Evolutionary conservation across 208 protist species (phyloP).

Genomic region (Trypanosomatidae sp.): DNA sequence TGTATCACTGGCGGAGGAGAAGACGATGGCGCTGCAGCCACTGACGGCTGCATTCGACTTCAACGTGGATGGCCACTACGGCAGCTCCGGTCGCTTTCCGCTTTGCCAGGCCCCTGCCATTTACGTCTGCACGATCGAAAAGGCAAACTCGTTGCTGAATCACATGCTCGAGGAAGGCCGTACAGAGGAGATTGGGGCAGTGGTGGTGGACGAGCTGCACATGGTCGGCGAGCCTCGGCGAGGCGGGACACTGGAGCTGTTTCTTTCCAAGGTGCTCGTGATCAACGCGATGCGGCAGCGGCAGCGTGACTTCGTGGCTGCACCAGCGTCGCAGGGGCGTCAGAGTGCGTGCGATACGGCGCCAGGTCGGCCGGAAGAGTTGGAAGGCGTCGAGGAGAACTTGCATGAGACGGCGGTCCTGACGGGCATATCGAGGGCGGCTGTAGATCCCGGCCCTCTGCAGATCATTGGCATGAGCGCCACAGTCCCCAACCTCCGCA

Average conservation of each 20-base stretch:
- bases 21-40: slow-evolving; percentile 63
- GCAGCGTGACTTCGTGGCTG: slow-evolving; percentile 1
- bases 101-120: slow-evolving; percentile 43
- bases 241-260: slow-evolving; percentile 85
- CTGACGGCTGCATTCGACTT: slow-evolving; percentile 70
- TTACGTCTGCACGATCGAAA: slow-evolving; percentile 94
- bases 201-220: slow-evolving; percentile 96
- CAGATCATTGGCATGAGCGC: slow-evolving; percentile 95
- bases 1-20: slow-evolving; percentile 92
- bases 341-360: not conserved
- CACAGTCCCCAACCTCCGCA: slow-evolving; percentile 88
- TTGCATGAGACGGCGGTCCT: not conserved
- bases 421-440: not conserved
- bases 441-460: slow-evolving; percentile 20
- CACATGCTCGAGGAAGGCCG: slow-evolving; percentile 71
- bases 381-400: not conserved
- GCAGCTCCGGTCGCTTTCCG: slow-evolving; percentile 66
- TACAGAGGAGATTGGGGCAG: slow-evolving; percentile 59
- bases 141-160: slow-evolving; percentile 92
- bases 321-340: not conserved
- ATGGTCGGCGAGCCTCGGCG: slow-evolving; percentile 90
- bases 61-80: slow-evolving; percentile 83
- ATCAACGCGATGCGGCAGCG: slow-evolving; percentile 20
- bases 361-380: not conserved
- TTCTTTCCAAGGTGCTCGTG: slow-evolving; percentile 85